phyloP scores from a whole-genome alignment of 805 yeast species.

The Suhomyces faveliae region DNA sequence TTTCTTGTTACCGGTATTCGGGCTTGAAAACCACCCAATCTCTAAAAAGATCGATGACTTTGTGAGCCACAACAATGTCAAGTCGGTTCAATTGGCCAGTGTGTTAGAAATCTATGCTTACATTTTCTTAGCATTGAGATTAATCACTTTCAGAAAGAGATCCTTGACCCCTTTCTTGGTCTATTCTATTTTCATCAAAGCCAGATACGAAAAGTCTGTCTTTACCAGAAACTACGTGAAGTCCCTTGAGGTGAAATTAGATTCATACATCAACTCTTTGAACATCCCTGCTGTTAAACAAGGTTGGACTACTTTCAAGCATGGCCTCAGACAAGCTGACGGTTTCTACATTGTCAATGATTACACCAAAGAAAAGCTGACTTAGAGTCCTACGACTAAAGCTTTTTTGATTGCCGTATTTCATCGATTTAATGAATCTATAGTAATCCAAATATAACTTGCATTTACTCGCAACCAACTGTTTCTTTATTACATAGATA shows the following conservation, averaged over 20 bases:
- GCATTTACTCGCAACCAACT: too few relatives aligned
- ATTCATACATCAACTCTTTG: conserved; percentile 27
- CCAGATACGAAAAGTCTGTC: conserved; percentile 73
- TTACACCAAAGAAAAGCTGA: conserved; percentile 33
- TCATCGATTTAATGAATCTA: too few relatives aligned
- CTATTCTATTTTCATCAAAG: conserved; percentile 65
- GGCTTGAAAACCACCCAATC: conserved; percentile 34
- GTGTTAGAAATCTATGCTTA: conserved; percentile 45
- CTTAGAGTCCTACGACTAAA: conserved; percentile 1
- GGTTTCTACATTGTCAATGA: conserved; percentile 32
- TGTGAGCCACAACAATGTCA: conserved; percentile 34
- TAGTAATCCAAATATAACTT: too few relatives aligned
- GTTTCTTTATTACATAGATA: too few relatives aligned
- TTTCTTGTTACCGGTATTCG: conserved; percentile 60
- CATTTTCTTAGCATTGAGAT: conserved; percentile 45
- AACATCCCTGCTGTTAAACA: conserved; percentile 33
- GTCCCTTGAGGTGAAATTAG: conserved; percentile 57
- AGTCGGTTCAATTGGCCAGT: conserved; percentile 40
- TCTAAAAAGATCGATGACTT: conserved; percentile 41
- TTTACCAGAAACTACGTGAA: conserved; percentile 70
- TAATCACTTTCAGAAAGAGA: conserved; percentile 58
- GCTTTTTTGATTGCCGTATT: too few relatives aligned
- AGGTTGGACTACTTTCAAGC: conserved; percentile 37
- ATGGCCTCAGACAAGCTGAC: conserved; percentile 29
- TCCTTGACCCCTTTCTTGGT: conserved; percentile 58